Conservation (phyloP, 768 basidiomycete species). For the Boletellus emodensis region DNA sequence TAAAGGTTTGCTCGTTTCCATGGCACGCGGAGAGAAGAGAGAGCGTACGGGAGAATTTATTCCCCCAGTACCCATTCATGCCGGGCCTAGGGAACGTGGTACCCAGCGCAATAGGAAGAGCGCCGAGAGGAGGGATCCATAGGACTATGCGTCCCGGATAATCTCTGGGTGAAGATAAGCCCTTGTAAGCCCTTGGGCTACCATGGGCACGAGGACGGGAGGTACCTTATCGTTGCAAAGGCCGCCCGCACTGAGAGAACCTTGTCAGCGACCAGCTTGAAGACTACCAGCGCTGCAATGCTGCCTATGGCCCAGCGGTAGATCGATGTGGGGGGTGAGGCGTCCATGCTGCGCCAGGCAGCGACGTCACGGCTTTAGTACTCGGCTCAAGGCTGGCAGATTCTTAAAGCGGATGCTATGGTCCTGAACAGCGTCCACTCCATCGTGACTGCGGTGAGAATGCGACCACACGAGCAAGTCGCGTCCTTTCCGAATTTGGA, state of each 20-base stretch:
- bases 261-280: constrained; percentile 10
- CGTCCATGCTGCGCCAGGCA: constrained; percentile 3
- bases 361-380: too few species aligned
- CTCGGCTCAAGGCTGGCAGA: too few species aligned
- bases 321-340: not conserved
- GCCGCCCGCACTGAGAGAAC: constrained; percentile 4
- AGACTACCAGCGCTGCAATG: constrained; percentile 1
- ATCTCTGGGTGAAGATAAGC: constrained; percentile 5
- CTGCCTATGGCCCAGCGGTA: constrained; percentile 8
- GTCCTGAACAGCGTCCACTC: too few species aligned
- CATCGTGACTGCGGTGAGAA: not conserved
- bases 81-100: constrained; percentile 34
- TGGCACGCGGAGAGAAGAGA: too few species aligned
- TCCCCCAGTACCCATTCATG: constrained; percentile 33
- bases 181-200: not conserved
- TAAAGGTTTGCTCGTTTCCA: constrained; percentile 8
- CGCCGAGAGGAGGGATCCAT: constrained; percentile 35
- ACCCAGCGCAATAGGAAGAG: constrained; percentile 24
- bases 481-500: too few species aligned
- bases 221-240: constrained; percentile 18
- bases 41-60: constrained; percentile 35
- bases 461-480: not conserved
- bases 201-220: not conserved
- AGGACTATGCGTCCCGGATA: constrained; percentile 16
- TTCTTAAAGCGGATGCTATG: too few species aligned